Base-by-base conservation (phyloP, 306 rosid species). In the Quercus rubra region DNA sequence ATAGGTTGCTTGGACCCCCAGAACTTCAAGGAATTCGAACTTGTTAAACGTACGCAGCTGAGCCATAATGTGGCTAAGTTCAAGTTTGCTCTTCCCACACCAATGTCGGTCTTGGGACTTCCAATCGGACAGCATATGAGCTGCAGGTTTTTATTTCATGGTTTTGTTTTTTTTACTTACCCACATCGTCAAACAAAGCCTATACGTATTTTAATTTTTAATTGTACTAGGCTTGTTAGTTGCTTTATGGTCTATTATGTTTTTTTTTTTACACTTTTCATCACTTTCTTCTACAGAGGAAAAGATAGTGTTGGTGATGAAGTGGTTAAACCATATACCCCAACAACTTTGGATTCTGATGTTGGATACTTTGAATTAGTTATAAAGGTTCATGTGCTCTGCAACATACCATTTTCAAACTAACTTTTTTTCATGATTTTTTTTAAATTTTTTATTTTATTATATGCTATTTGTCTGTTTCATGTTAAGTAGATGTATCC, bases 41-140 rank as follows among this genome's bases (percentile, higher is more conserved):
- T 93, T 74, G 90, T 87, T 55, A 89, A 91, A 85, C 93, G 92
- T 23, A 21, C 76, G 6, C 93, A 91, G 77, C 86, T 96, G 83
- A 93, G 99, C 92, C 98, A 96, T 82, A 96, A 96, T 89, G 99
- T 93, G 74, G 98, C 99, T 20, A 93, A 93, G 85, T 96, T 96
- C 87, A 93, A 67, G 46, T 96, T 96, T 85, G 86, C 28, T 68
- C 98, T 96, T 67, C 94, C 92, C 9, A 89, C 87, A 57, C 88
- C 98, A 71, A 90, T 92, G 70, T 88, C 99, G 35, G 88, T 90
- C 69, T 83, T 96, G 87, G 98, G 99, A 30, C 99, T 96, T 86
- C 99, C 99, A 78, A 96, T 93, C 83, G 99, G 99, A 81, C 98
- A 96, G 64, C 99, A 93, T 83, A 93, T 96, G 83, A 93, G 98